Base-by-base conservation (phyloP, 805 yeast genomes). In the Starmerella apis region DNA sequence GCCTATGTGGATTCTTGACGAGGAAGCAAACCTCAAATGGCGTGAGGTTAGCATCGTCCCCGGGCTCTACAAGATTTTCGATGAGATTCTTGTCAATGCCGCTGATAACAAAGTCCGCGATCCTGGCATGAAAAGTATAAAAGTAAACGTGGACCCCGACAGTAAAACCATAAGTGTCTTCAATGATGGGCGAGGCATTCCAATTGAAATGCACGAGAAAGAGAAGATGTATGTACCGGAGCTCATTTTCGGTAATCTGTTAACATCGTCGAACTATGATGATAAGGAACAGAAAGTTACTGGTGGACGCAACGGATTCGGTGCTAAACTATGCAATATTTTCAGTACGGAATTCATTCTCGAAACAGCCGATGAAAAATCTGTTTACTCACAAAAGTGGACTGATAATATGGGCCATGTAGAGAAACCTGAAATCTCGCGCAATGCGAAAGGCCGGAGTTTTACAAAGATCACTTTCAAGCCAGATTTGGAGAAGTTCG, bases 101-200 rank as follows among this genome's bases (percentile, higher is more conserved):
- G 99, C 99, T 13, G 99, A 92, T 68, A 92, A 92, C 71, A 92
- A 92, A 70, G 90, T 90, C 53, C 78, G 97, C 59, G 99, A 92
- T 64, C 86, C 95, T 1, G 58, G 75, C 9, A 92, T 92, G 99
- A 83, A 79, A 58, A 79, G 76, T 59, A 78, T 92, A 54, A 85
- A 79, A 50, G 97, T 92, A n/a, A 74, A 69, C 35, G 86, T 92
- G 50, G 81, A 85, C 59, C 72, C 81, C 3, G 95, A 81, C 52
- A 72, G 74, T 46, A 86, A 86, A 62, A 61, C 76, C 18, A 84
- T 92, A 39, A 78, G 80, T 50, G 90, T 92, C 4, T 79, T 77
- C 70, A 92, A 92, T 66, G 96, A 92, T 62, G 98, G 98, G 52
- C 78, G 76, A 53, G 97, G 98, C 65, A 92, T 92, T 42, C 98